Conservation (phyloP, 495 filamentous ascomycete species). For the Aspergillus bertholletiae region DNA sequence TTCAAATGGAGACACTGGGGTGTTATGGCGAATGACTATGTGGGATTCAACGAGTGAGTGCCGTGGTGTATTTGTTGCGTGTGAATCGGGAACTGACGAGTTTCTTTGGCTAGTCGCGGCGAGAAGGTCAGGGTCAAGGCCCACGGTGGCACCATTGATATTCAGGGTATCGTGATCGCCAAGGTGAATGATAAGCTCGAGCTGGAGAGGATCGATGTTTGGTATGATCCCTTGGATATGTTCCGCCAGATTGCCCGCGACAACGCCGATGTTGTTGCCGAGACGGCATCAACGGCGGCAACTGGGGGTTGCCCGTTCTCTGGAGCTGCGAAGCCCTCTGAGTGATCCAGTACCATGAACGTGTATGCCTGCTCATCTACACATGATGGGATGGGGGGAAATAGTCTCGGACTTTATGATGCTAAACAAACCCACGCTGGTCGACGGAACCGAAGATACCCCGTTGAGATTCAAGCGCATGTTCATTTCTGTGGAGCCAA, state of each 20-base stretch:
- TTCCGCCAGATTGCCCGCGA: constrained; percentile 54
- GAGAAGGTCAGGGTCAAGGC: constrained; percentile 55
- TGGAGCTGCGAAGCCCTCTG: not conserved
- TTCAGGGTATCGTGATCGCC: constrained; percentile 55
- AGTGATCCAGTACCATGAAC: no score
- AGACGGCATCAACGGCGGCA: not conserved
- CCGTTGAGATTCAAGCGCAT: no score
- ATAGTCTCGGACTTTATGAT: no score
- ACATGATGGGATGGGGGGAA: no score
- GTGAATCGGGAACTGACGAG: not conserved
- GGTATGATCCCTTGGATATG: constrained; percentile 63
- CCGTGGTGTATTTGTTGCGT: no score
- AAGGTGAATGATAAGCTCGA: constrained; percentile 56
- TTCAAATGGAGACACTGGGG: constrained; percentile 68
- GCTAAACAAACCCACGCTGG: no score
- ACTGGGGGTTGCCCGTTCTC: constrained; percentile 3
- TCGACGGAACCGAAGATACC: no score
- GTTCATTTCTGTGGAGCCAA: no score
- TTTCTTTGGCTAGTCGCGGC: constrained; percentile 40
- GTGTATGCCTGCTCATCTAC: no score
- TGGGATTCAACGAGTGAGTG: constrained; percentile 56
- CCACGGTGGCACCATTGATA: constrained; percentile 30
- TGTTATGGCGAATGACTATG: constrained; percentile 60
- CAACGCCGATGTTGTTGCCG: not conserved
- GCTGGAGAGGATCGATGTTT: constrained; percentile 55